Conservation (phyloP, 176 grass and related monocot genomes). For the Triticum turgidum region DNA sequence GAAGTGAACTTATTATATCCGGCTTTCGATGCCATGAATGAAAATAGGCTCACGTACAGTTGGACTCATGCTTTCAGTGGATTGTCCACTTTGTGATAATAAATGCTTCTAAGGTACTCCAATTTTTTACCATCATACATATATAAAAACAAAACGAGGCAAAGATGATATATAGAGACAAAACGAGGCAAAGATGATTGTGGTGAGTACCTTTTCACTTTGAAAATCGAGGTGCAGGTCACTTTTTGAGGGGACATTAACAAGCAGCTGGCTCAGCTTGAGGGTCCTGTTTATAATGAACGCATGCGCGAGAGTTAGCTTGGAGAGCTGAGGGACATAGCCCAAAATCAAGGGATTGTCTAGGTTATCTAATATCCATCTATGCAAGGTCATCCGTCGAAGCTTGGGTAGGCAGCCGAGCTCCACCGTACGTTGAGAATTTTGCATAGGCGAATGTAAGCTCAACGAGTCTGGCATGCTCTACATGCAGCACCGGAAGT, state of each 20-base stretch:
- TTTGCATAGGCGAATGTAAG: neutral
- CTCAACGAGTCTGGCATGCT: neutral
- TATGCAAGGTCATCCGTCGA: neutral
- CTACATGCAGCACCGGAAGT: neutral
- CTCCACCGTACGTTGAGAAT: neutral
- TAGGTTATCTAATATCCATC: neutral
- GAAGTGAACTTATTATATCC: no score
- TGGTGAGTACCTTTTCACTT: neutral
- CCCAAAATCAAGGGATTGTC: neutral
- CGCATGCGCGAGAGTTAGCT: no score
- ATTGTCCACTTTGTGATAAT: no score
- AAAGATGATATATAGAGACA: neutral
- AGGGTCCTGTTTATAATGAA: neutral
- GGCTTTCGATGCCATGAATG: no score
- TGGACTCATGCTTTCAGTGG: no score
- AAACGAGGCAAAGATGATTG: neutral
- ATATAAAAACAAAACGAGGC: neutral
- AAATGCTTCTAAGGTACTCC: no score
- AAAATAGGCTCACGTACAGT: no score
- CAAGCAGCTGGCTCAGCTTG: neutral
- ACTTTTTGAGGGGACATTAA: neutral
- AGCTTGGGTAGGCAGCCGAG: neutral
- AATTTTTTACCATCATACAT: no score
- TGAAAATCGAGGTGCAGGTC: neutral
- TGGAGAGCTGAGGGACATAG: no score